Percentiles rank a stretch among this genome's conserved stretches.
Evolutionary conservation across 345 rosid genomes (phyloP).

Genomic region (Eucalyptus tenuipes): DNA sequence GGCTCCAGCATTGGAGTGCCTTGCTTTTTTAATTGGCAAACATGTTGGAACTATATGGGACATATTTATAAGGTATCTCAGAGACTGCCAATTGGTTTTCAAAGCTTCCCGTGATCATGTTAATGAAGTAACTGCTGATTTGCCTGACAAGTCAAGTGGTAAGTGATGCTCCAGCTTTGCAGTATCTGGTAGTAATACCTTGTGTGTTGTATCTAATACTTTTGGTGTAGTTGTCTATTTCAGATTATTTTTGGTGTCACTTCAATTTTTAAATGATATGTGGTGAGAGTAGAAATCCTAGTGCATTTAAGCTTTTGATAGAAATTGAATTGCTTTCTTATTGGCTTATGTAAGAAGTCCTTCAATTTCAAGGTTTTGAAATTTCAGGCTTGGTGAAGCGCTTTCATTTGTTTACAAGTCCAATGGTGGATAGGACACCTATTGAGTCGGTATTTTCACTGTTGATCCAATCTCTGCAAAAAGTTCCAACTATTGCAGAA

Average conservation of each 20-base stretch:
- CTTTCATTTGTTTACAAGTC: constrained; percentile 34
- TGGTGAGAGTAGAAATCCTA: neutral
- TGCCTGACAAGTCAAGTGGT: constrained; percentile 35
- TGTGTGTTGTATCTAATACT: neutral
- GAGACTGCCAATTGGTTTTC: constrained; percentile 26
- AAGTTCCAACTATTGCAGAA: constrained; percentile 48
- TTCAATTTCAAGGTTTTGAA: neutral
- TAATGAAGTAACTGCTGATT: constrained; percentile 15
- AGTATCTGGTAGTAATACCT: neutral
- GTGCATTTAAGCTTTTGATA: neutral
- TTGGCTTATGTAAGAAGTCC: neutral
- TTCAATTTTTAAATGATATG: neutral
- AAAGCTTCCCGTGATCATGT: constrained; percentile 12
- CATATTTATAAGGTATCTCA: constrained; percentile 37
- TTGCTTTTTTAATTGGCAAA: constrained; percentile 44
- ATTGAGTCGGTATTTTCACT: constrained; percentile 30
- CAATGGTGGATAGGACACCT: constrained; percentile 45
- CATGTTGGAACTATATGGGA: constrained; percentile 51
- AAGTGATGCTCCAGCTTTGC: neutral
- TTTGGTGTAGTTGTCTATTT: neutral
- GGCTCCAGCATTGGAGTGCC: constrained; percentile 68
- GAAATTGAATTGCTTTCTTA: neutral
- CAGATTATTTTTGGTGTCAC: neutral
- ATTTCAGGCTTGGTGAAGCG: constrained; percentile 44
- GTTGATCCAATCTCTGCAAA: constrained; percentile 70